Conservation (phyloP, 805 yeast species). For the Kockiozyma suomiensis region DNA sequence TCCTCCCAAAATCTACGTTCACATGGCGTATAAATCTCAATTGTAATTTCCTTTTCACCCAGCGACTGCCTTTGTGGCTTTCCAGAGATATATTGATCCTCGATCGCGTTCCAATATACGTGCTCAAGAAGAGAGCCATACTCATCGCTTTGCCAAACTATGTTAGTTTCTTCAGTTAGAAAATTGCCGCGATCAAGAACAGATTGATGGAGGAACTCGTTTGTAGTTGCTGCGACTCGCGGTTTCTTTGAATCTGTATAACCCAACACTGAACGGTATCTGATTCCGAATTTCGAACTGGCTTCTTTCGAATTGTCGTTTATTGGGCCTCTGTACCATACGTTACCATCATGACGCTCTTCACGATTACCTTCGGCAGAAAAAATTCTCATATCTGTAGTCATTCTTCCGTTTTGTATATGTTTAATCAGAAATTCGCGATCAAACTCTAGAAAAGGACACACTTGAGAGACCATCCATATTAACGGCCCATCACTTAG, state of each 20-base stretch:
- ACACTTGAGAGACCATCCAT: constrained; percentile 27
- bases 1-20: constrained; percentile 8
- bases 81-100: neutral
- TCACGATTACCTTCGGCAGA: too few species aligned
- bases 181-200: constrained; percentile 2
- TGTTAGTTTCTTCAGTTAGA: neutral
- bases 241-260: neutral
- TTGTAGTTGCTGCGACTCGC: neutral
- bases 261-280: constrained; percentile 1
- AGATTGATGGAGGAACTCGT: constrained; percentile 19
- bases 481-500: constrained; percentile 26
- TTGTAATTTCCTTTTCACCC: neutral
- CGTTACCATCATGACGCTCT: neutral
- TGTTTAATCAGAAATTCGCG: constrained; percentile 3
- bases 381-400: neutral
- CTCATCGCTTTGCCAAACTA: neutral
- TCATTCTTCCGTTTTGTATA: neutral
- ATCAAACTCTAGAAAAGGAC: constrained; percentile 12
- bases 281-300: neutral
- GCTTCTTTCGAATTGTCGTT: constrained; percentile 1
- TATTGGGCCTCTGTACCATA: constrained; percentile 27
- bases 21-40: constrained; percentile 3
- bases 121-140: neutral
- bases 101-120: neutral
- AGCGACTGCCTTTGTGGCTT: neutral